phyloP scores from a whole-genome alignment of 805 yeast species.

The Candida dajiaensis region DNA sequence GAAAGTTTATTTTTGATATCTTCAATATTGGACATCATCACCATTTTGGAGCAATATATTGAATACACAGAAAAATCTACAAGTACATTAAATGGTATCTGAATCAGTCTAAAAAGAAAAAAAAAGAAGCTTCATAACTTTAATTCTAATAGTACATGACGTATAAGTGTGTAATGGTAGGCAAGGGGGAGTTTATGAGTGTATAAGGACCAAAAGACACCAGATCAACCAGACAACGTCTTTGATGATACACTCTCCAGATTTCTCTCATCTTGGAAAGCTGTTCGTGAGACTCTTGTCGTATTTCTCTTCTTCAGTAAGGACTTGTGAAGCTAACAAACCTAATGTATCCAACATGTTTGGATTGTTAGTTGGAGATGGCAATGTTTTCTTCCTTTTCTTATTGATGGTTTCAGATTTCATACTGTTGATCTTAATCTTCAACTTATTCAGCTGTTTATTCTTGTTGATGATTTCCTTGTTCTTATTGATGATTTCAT shows the following conservation, averaged over 20 bases:
- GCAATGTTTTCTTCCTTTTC: conserved; percentile 11
- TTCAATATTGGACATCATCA: neutral
- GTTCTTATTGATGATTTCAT: conserved; percentile 37
- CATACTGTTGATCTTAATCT: neutral
- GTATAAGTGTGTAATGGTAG: too few relatives aligned
- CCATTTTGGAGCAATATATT: neutral
- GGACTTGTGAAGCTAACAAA: conserved; percentile 47
- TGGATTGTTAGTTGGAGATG: conserved; percentile 6
- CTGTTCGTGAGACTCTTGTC: neutral
- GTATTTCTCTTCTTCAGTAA: conserved; percentile 29
- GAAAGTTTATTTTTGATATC: neutral
- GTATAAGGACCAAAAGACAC: neutral
- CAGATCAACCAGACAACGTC: neutral
- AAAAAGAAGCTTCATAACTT: neutral
- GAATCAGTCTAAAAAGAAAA: neutral
- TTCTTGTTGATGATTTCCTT: conserved; percentile 37
- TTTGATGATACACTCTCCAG: too few relatives aligned
- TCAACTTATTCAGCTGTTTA: conserved; percentile 4
- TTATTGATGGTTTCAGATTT: conserved; percentile 5
- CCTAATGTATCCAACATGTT: conserved; percentile 45
- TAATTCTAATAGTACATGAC: neutral
- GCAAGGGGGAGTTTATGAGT: too few relatives aligned
- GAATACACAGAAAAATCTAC: neutral
- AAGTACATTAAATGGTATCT: neutral
- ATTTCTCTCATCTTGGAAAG: conserved; percentile 3